Evolutionary conservation across 73 alveolate species (phyloP).

Genomic region (Tetrahymena borealis): DNA sequence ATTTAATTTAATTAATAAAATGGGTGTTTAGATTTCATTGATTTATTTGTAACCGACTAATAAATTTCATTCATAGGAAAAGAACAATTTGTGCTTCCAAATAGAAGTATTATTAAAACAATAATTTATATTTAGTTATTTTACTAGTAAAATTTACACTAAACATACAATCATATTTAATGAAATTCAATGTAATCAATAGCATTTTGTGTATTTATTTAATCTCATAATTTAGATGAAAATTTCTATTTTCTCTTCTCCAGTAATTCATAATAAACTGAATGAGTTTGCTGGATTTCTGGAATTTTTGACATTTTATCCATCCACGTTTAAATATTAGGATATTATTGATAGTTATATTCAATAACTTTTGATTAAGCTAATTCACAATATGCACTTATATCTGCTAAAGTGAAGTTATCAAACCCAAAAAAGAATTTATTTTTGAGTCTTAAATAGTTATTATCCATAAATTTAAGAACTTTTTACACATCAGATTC

Average conservation of each 20-base stretch:
- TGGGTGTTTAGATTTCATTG: too few relatives aligned
- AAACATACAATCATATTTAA: too few relatives aligned
- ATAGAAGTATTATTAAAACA: too few relatives aligned
- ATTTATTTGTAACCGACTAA: too few relatives aligned
- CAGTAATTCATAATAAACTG: neutral
- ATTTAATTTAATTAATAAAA: too few relatives aligned
- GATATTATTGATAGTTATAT: neutral
- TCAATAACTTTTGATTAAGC: neutral
- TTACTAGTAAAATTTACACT: too few relatives aligned
- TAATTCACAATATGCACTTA: neutral
- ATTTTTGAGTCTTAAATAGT: neutral
- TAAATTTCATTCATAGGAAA: too few relatives aligned
- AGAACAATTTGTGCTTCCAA: too few relatives aligned
- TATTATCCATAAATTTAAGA: neutral
- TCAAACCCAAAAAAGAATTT: neutral
- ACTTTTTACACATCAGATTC: neutral
- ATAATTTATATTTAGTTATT: too few relatives aligned
- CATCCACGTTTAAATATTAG: neutral
- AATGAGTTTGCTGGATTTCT: neutral
- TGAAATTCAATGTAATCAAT: too few relatives aligned
- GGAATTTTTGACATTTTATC: neutral
- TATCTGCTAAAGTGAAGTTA: neutral
- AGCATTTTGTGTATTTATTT: too few relatives aligned
- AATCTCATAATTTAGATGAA: neutral
- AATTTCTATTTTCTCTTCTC: neutral